Percentiles rank a stretch among this genome's conserved stretches.
These are phyloP conservation scores for Yamadazyma oceani DNA, from an alignment of 1,139 yeast species.

Conservation along the genomic window DNA sequence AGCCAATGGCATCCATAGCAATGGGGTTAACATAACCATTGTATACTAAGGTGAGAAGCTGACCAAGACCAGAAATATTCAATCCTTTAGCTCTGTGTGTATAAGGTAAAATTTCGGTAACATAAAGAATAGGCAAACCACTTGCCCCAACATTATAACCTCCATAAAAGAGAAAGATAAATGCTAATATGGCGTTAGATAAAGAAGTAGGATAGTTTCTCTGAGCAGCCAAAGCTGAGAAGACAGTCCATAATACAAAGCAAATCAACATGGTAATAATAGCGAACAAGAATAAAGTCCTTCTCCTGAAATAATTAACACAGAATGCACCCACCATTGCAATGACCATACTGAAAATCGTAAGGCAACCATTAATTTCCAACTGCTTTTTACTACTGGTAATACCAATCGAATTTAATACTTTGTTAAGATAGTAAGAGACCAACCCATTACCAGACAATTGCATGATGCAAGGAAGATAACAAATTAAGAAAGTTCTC, in stretches of 20 bases:
- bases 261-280: conserved; percentile 36
- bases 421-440: conserved; percentile 49
- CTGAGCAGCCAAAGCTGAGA: conserved; percentile 36
- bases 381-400: conserved; percentile 43
- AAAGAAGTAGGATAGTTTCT: conserved; percentile 33
- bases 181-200: conserved; percentile 47
- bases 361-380: conserved; percentile 46
- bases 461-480: conserved; percentile 42
- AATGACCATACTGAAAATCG: conserved; percentile 40
- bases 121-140: conserved; percentile 38
- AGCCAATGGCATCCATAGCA: conserved; percentile 57
- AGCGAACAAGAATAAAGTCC: conserved; percentile 44
- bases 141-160: conserved; percentile 40
- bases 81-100: conserved; percentile 47
- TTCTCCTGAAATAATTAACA: conserved; percentile 38
- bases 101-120: conserved; percentile 47
- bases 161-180: conserved; percentile 43
- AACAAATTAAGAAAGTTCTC: conserved; percentile 38
- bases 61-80: conserved; percentile 30
- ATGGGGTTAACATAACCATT: conserved; percentile 31
- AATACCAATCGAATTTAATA: conserved; percentile 50
- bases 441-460: conserved; percentile 54
- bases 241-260: conserved; percentile 39
- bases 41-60: conserved; percentile 23
- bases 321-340: conserved; percentile 30